phyloP scores from a whole-genome alignment of 805 yeast genomes.

The Monosporozyma aerobia region DNA sequence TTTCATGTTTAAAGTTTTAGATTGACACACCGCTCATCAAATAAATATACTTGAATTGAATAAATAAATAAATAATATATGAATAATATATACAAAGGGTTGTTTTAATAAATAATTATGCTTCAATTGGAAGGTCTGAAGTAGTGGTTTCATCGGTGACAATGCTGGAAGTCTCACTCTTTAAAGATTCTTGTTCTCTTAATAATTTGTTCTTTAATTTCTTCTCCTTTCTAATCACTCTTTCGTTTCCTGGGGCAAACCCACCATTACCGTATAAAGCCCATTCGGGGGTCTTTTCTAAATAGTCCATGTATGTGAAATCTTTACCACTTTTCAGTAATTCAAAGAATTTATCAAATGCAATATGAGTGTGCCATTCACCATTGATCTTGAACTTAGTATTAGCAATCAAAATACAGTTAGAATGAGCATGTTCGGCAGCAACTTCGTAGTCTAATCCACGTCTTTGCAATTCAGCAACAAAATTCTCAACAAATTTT shows the following conservation, averaged over 20 bases:
- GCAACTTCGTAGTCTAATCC: constrained; percentile 75
- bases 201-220: constrained; percentile 30
- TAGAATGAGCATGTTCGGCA: constrained; percentile 92
- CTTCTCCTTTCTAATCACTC: constrained; percentile 46
- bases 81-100: neutral
- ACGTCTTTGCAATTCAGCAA: constrained; percentile 51
- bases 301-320: constrained; percentile 73
- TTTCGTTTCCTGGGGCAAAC: constrained; percentile 77
- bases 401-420: constrained; percentile 81
- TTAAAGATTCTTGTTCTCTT: neutral
- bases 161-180: neutral
- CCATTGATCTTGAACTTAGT: constrained; percentile 58
- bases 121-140: neutral
- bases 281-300: constrained; percentile 79
- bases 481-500: constrained; percentile 56
- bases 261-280: constrained; percentile 91
- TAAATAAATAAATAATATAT: neutral
- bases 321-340: constrained; percentile 53
- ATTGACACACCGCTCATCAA: neutral
- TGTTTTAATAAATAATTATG: neutral
- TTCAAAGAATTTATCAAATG: constrained; percentile 67
- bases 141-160: neutral
- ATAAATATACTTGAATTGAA: neutral
- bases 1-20: neutral
- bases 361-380: constrained; percentile 84